Conservation (phyloP, 2,329 filamentous ascomycete species). For the Botryotinia narcissicola region DNA sequence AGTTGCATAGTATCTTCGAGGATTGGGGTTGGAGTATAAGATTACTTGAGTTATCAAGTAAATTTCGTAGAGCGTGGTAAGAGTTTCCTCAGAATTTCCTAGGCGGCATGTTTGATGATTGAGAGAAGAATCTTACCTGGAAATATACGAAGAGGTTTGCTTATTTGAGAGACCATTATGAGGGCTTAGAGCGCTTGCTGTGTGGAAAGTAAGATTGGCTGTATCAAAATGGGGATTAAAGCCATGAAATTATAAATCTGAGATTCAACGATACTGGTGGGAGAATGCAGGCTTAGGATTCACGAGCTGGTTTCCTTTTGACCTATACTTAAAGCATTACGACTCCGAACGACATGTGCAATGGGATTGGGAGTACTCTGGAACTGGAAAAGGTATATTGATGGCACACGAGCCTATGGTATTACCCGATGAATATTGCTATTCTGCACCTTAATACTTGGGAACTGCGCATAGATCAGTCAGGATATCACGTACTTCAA, state of each 20-base stretch:
- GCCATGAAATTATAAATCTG: too few relatives aligned
- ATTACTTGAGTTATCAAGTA: not conserved
- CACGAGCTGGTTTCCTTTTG: too few relatives aligned
- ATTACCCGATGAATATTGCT: fast-evolving
- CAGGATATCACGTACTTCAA: not conserved
- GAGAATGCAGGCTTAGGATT: too few relatives aligned
- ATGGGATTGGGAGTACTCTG: not conserved
- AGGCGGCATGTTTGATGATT: not conserved
- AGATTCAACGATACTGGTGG: too few relatives aligned
- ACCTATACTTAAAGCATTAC: not conserved
- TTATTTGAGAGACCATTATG: not conserved
- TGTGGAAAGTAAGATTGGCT: not conserved
- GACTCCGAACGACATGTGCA: too few relatives aligned
- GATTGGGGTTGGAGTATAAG: not conserved
- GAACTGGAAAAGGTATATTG: not conserved
- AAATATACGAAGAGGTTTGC: not conserved
- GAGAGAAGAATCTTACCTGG: not conserved
- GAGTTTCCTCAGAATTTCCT: not conserved
- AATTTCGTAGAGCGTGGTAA: not conserved
- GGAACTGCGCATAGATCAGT: not conserved
- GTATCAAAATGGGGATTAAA: too few relatives aligned
- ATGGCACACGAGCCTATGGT: fast-evolving
- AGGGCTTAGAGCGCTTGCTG: not conserved
- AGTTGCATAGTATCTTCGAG: not conserved
- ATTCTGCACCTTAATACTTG: not conserved